Evolutionary conservation across 495 filamentous ascomycete genomes (phyloP), one percentile per base, ranked within the genome.

Genomic region (Cladorrhinum samala): DNA sequence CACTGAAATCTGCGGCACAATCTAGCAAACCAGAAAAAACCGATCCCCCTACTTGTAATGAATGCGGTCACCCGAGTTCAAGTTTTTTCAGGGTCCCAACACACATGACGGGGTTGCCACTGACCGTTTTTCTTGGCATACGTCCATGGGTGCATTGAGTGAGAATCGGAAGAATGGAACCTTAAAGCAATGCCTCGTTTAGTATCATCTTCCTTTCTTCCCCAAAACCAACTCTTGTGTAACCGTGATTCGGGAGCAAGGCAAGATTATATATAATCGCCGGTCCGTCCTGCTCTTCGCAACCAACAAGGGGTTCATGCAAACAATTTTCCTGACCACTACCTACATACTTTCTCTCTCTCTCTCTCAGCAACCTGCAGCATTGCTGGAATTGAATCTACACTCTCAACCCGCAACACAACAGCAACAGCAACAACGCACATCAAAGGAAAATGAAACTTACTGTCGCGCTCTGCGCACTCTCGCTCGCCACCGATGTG

Each of bases 401-500:
- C 5, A 3, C 39, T 41, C n/a, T 17, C 45, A 33, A 33, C 24
- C n/a, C 14, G 16, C 45, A 47, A n/a, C 1, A n/a, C 24, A 33
- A n/a, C 27, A 14, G 1, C 24, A 47, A 11, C 14, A 18, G n/a
- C 8, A n/a, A 4, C 7, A 14, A 41, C 39, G 19, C 24, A 53
- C 25, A 37, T 20, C 14, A 19, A 24, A 13, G 21, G 2, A 49
- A 9, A 9, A 55, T 55, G 53, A 55, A 42, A 38, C n/a, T 50
- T 19, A 21, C 23, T 24, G 14, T 50, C n/a, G 18, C 45, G 19
- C 16, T 52, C 16, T 20, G 52, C 18, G 47, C 49, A 18, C 18
- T 49, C 37, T 21, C 53, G 38, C 50, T 56, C n/a, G 9, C 52
- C 48, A 42, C 38, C 45, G 56, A 53, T 49, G 59, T 46, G 37